Conservation (phyloP, 305 asterid genomes). For the Fraxinus ornus region DNA sequence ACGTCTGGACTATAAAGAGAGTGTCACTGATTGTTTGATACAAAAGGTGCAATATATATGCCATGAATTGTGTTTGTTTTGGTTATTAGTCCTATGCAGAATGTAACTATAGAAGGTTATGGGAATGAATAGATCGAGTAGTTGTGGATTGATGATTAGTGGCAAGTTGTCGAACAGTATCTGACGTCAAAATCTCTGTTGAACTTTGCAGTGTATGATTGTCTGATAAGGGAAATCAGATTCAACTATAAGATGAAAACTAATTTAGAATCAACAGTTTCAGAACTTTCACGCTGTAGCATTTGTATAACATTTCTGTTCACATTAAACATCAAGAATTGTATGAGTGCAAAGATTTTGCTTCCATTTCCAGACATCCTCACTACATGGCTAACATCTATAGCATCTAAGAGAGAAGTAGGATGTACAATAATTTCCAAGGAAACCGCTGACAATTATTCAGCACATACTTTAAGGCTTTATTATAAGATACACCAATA, state of each 20-base stretch:
- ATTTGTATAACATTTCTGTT: neutral
- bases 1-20: neutral
- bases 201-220: neutral
- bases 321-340: neutral
- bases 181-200: neutral
- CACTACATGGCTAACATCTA: neutral
- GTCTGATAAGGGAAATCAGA: neutral
- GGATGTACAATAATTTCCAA: neutral
- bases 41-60: neutral
- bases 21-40: neutral
- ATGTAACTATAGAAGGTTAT: neutral
- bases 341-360: neutral
- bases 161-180: neutral
- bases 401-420: neutral
- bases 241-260: neutral
- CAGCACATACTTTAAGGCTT: neutral
- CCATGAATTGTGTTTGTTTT: neutral
- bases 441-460: neutral
- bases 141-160: neutral
- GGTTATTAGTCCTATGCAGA: neutral
- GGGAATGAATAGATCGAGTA: neutral
- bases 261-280: neutral
- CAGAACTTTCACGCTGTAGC: neutral
- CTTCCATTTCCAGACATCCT: neutral
- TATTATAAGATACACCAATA: neutral